These are phyloP conservation scores for Raphanus sativus DNA, from an alignment of 345 rosid species.

Conservation along the genomic window DNA sequence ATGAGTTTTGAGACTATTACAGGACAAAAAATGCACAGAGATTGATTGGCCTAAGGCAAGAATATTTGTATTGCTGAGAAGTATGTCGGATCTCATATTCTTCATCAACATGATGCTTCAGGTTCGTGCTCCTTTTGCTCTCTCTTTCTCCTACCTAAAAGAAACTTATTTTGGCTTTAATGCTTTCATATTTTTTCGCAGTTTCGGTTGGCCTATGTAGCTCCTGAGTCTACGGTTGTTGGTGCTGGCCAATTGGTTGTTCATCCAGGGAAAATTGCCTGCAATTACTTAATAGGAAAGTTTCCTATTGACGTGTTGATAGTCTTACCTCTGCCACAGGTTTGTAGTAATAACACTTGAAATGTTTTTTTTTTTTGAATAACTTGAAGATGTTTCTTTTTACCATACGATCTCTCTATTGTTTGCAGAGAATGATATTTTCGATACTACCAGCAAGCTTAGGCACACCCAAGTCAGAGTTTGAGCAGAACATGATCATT, in stretches of 20 bases:
- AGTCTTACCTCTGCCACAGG: conserved; percentile 84
- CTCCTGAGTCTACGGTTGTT: conserved; percentile 75
- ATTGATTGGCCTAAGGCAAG: conserved; percentile 51
- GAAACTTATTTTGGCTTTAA: not conserved
- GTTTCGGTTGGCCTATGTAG: conserved; percentile 86
- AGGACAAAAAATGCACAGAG: conserved; percentile 57
- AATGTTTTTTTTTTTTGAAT: not conserved
- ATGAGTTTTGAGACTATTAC: conserved; percentile 23
- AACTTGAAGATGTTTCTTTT: conserved; percentile 3
- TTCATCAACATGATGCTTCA: conserved; percentile 73
- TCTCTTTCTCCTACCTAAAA: not conserved
- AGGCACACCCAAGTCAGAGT: not conserved
- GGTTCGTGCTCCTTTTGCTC: conserved; percentile 43
- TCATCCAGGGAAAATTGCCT: conserved; percentile 71
- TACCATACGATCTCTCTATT: not conserved
- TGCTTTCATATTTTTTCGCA: conserved; percentile 36
- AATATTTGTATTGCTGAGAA: conserved; percentile 50
- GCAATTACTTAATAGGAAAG: conserved; percentile 55
- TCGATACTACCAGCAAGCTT: not conserved
- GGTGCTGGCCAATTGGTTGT: conserved; percentile 91
- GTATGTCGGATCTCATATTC: conserved; percentile 64
- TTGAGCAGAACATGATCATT: not conserved
- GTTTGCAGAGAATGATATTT: conserved; percentile 54
- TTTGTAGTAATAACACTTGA: conserved; percentile 28
- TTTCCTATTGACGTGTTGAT: conserved; percentile 61